phyloP scores from a whole-genome alignment of 257 asterid species.

The Datura wrightii region DNA sequence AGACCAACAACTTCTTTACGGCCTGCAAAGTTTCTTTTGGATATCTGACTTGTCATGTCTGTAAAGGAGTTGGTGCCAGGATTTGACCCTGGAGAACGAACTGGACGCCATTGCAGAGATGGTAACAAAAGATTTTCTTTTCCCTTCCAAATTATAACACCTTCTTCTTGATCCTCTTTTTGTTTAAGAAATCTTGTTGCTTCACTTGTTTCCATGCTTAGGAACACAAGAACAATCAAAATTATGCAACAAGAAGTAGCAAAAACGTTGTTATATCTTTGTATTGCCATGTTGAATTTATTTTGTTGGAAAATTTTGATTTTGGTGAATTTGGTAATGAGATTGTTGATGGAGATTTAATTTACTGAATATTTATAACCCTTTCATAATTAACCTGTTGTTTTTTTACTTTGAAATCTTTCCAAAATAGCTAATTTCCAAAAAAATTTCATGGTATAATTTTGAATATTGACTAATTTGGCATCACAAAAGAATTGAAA shows the following conservation, averaged over 20 bases:
- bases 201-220: not conserved
- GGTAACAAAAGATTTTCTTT: not conserved
- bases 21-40: not conserved
- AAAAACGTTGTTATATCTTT: not conserved
- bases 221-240: not conserved
- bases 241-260: not conserved
- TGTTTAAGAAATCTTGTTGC: slow-evolving; percentile 37
- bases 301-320: not conserved
- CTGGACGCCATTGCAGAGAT: slow-evolving; percentile 30
- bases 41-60: not conserved
- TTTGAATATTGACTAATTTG: too few species aligned
- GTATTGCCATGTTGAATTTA: not conserved
- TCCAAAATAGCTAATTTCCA: too few species aligned
- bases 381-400: not conserved
- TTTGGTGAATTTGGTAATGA: not conserved
- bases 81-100: not conserved
- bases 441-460: too few species aligned
- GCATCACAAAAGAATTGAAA: too few species aligned
- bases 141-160: not conserved
- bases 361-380: not conserved
- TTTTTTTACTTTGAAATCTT: too few species aligned
- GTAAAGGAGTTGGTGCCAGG: not conserved
- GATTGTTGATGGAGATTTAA: not conserved
- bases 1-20: not conserved
- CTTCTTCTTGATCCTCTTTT: slow-evolving; percentile 40